Percentiles rank a stretch among this genome's conserved stretches.
phyloP scores from a whole-genome alignment of 371 early-diverging fungal genomes.

The Mucor saturninus region DNA sequence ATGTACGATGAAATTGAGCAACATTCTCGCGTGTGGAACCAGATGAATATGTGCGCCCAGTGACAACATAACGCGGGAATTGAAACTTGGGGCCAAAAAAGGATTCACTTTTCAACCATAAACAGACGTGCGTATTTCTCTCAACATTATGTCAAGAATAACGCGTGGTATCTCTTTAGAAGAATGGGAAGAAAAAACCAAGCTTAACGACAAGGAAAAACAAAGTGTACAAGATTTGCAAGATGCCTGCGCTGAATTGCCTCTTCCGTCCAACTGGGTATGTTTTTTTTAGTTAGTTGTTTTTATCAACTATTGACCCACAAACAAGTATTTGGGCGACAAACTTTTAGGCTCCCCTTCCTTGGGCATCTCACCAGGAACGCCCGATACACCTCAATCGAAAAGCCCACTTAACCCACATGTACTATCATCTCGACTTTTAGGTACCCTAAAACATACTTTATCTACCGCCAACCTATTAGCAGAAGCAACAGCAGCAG shows the following conservation, averaged over 20 bases:
- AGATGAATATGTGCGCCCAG: too few relatives aligned
- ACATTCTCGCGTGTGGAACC: not conserved
- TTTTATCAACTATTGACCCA: not conserved
- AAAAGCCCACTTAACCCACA: conserved; percentile 36
- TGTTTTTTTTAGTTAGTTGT: not conserved
- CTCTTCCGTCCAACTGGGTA: conserved; percentile 64
- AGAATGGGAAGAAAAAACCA: conserved; percentile 74
- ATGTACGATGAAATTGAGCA: not conserved
- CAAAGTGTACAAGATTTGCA: conserved; percentile 68
- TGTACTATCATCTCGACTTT: conserved; percentile 31
- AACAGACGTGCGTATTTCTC: too few relatives aligned
- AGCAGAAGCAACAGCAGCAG: conserved; percentile 41
- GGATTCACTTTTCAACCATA: not conserved
- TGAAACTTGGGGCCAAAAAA: not conserved
- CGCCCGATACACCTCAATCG: not conserved
- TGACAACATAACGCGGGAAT: not conserved
- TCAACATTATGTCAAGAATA: conserved; percentile 34
- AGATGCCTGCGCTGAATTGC: conserved; percentile 70
- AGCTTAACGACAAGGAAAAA: conserved; percentile 60
- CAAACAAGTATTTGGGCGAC: conserved; percentile 29
- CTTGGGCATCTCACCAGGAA: conserved; percentile 34
- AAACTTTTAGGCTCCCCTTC: conserved; percentile 35
- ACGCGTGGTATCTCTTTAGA: conserved; percentile 55
- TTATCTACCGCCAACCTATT: conserved; percentile 55
- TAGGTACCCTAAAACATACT: conserved; percentile 31